Evolutionary conservation across 345 rosid species (phyloP), one percentile per base, ranked within the genome.

Genomic region (Aquilaria sinensis): DNA sequence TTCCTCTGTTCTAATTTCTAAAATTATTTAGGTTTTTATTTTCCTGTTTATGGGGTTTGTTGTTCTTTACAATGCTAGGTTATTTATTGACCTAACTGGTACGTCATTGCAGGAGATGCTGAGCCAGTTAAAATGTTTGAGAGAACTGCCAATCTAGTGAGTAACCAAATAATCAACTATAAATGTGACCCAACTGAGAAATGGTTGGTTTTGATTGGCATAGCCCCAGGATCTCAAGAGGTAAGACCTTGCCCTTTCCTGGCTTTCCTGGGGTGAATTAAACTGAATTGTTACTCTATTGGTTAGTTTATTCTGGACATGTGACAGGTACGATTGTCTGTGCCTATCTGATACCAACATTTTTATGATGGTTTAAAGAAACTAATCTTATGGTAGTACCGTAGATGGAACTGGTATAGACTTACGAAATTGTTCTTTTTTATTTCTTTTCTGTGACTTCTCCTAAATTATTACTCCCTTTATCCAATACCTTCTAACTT

Each of bases 111-210:
- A 95, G 99, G 96, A 76, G 99, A 95, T 60, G 83, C 96, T 63
- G 99, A 89, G 67, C 99, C 99, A 64, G 82, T 80, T 58, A 95
- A 95, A 82, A 78, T 91, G 92, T 95, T 95, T 68, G 99, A 95
- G 47, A 89, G 99, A 77, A 85, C 97, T 12, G 91, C 96, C 61
- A 95, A 95, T 77, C 76, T 95, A 85, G 75, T 66, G 56, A 95
- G 79, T 83, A 95, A 89, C 80, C 99, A 95, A 82, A 89, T 95
- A 59, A 95, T 95, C 52, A 95, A 95, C 80, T 95, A 95, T 64
- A 80, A 84, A 68, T 95, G 97, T 75, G 97, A 93, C 63, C 92
- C 94, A 58, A 72, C 88, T 14, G 99, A 89, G 81, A 95, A 95
- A 74, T 95, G 99, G 99, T 72, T 95, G 74, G 96, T 95, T 67